Base-by-base conservation (phyloP, 2,329 filamentous ascomycete species). In the Bipolaris cookei region DNA sequence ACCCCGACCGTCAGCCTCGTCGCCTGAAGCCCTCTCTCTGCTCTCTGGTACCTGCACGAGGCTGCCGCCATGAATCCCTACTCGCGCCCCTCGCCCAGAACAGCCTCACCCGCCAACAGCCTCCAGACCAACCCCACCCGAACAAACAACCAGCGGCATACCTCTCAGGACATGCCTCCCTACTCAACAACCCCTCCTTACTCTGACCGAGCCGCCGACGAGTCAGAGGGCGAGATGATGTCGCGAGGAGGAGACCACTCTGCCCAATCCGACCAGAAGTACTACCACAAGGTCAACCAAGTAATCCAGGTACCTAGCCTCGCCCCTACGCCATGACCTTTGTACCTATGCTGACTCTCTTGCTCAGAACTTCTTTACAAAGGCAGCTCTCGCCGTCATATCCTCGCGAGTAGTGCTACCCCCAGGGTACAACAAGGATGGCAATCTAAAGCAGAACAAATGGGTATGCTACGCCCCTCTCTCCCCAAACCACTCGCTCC, bases 321-420 rank as follows among this genome's bases (percentile, higher is more conserved):
- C 25, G n/a, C 38, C 32, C 3, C 34, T 49, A 14, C 41, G 39
- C 23, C 46, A 20, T 1, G 6, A 1, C 8, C 7, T 10, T 47
- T 16, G 4, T 28, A 23, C 35, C 37, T 25, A 52, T 72, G 28
- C 71, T 76, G 54, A 77, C 61, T 28, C 11, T 4, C 14, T 8
- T 43, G 4, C 28, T 13, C 70, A 97, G 92, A 97, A 97, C 75
- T 95, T 96, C 77, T 91, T 93, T 75, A 88, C 87, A 65, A 98
- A 97, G 80, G 89, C 91, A 34, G 91, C 92, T 37, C 85, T 95
- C 49, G 85, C 95, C 47, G 88, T 98, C 52, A 81, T 96, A 34
- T 90, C 93, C 64, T 90, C 93, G 8, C 86, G 94, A 65, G 88
- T 93, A 61, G 86, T 87, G 52, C 83, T 96, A 7, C 79, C 88